Base-by-base conservation (phyloP, 805 yeast species). In the Saturnispora sanitii region DNA sequence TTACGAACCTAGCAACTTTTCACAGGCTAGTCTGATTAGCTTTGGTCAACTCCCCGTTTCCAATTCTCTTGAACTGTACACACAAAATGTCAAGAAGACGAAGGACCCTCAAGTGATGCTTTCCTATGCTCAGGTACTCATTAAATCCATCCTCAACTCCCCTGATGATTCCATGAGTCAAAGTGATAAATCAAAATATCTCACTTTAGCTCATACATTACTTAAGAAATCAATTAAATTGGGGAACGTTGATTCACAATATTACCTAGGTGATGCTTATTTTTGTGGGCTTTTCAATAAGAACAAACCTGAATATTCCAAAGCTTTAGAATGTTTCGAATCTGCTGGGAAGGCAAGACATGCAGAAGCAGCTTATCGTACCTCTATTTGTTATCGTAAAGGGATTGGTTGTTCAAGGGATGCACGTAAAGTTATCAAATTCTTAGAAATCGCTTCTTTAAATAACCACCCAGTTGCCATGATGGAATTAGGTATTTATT, bases 381-480 rank as follows among this genome's bases (percentile, higher is more conserved):
- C 95, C 0, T 85, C 96, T 0, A 73, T 82, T 41, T 90, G 96
- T 61, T 83, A 80, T 51, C 95, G 88, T 60, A 94, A 87, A 61
- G 98, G 98, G 15, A 67, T 88, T 60, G 98, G 98, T 4, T 82
- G 90, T 4, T 77, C 85, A 17, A 72, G 92, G 50, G 96, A 92
- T 58, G 79, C 94, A 0, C 72, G 94, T 42, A 81, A 85, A 52
- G 87, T 94, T 1, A 65, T 86, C 6, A 94, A 85, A 50, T 86
- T 79, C 56, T 64, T 86, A 44, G 81, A 82, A 55, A 77, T 78
- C 54, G 95, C 97, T 0, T 94, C 97, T 0, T 72, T 87, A 25
- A 81, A 82, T 56, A 86, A 84, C 54, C 98, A 90, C 59, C 87
- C 96, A 0, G 88, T 94, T n/a, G 96, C 97, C 4, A 86, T 90